Evolutionary conservation across 192 early-diverging fungal species (phyloP), one percentile per base, ranked within the genome.

Genomic region (Nowakowskiella sp.): DNA sequence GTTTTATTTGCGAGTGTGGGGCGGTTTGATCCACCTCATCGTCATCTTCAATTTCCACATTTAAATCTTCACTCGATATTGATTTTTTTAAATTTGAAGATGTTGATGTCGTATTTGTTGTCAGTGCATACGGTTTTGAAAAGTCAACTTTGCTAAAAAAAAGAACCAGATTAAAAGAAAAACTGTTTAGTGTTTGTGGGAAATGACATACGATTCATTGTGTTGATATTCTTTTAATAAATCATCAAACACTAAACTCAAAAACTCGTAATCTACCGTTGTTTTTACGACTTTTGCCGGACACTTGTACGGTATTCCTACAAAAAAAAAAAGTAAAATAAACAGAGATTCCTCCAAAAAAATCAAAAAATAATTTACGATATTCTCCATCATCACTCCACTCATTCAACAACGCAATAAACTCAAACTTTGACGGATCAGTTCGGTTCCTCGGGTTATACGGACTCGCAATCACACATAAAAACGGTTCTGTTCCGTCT

Each of bases 381-480:
- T 76, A 87, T 39, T 68, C 71, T 30, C 64, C 48, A 0, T 42
- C 47, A 6, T 49, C 60, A 48, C 86, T 74, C 49, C 71, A 74
- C 31, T 70, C 31, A 1, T 76, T 62, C 31, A 76, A 74, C 7
- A 85, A 72, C 34, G 70, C 68, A 31, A 88, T 36, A 55, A 78
- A 85, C 44, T 74, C 71, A 33, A 79, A 68, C 33, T 70, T 68
- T 6, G 82, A 85, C 16, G 76, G 61, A 36, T 78, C 70, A 3
- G 74, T 68, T 9, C 69, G 49, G 33, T 66, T 62, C 9, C 62
- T 55, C 6, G 76, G 54, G 51, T 88, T 78, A 54, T 88, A 90
- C 19, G 93, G 93, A 10, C 77, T 85, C 25, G 92, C 81, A 48
- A 96, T 96, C 4, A 79, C 74, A 10, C 91, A 90, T 42, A 94